These are phyloP conservation scores for Trypanosoma scelopori DNA, from an alignment of 208 protist species.

Conservation along the genomic window DNA sequence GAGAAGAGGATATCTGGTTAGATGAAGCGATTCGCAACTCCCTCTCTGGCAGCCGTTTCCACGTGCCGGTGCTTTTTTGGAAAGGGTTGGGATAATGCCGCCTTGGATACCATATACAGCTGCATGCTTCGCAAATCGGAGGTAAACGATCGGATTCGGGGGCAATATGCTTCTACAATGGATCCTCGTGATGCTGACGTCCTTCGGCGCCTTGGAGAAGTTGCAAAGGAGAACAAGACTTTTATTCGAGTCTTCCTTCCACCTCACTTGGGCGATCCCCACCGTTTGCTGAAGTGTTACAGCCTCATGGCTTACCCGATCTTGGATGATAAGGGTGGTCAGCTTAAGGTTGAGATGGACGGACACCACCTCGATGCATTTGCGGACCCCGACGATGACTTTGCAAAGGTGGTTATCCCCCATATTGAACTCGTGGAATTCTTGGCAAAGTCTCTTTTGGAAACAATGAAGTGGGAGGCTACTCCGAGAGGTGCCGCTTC, in stretches of 20 bases:
- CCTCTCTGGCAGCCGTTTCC: slow-evolving; percentile 41
- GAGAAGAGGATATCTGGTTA: slow-evolving; percentile 18
- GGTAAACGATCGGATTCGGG: slow-evolving; percentile 83
- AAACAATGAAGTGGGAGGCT: slow-evolving; percentile 90
- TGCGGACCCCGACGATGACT: slow-evolving; percentile 89
- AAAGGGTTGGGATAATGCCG: slow-evolving; percentile 90
- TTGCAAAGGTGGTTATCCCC: slow-evolving; percentile 87
- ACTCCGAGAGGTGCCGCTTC: slow-evolving; percentile 84
- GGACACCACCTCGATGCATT: slow-evolving; percentile 82
- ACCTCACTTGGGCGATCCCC: slow-evolving; percentile 84
- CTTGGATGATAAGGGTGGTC: slow-evolving; percentile 86
- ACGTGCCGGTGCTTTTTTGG: slow-evolving; percentile 82
- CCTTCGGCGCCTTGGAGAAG: slow-evolving; percentile 72
- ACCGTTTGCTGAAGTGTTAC: slow-evolving; percentile 89
- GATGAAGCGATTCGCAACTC: slow-evolving; percentile 80
- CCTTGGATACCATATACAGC: slow-evolving; percentile 83
- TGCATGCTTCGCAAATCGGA: slow-evolving; percentile 86
- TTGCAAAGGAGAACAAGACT: slow-evolving; percentile 86
- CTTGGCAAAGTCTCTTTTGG: slow-evolving; percentile 82
- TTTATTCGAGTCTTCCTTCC: slow-evolving; percentile 87
- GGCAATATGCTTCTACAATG: slow-evolving; percentile 84
- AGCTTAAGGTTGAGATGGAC: slow-evolving; percentile 87
- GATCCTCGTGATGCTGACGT: slow-evolving; percentile 85
- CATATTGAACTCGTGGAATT: slow-evolving; percentile 87
- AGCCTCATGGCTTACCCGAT: slow-evolving; percentile 90